A percentile compares a stretch with the other conserved stretches of the same genome.
These are phyloP conservation scores for Diaporthe velutina DNA, from an alignment of 2,329 filamentous ascomycete genomes.

Conservation along the genomic window DNA sequence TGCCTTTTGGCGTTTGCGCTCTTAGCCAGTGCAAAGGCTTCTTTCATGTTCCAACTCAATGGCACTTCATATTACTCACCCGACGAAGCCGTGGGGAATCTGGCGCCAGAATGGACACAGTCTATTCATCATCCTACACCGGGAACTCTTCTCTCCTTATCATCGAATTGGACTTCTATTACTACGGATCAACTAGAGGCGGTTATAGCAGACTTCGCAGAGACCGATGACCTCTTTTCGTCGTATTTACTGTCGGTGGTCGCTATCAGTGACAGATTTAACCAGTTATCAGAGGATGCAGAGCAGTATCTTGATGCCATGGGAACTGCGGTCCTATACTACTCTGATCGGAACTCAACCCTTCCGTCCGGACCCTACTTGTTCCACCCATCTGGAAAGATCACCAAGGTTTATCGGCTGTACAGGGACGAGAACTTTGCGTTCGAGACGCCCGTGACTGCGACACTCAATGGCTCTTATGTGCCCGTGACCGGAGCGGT, in stretches of 20 bases:
- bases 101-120: neutral
- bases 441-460: neutral
- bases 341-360: neutral
- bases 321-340: neutral
- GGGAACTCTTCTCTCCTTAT: neutral
- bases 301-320: neutral
- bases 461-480: neutral
- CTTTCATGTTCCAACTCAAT: neutral
- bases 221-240: neutral
- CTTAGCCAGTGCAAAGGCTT: neutral
- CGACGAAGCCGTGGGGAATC: neutral
- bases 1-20: neutral
- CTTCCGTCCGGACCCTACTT: neutral
- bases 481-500: neutral
- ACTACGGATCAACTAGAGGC: neutral
- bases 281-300: neutral
- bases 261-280: neutral
- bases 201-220: neutral
- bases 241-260: neutral
- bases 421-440: neutral
- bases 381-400: constrained; percentile 3
- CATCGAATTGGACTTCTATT: neutral
- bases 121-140: neutral
- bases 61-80: neutral
- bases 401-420: constrained; percentile 2